phyloP scores from a whole-genome alignment of 192 early-diverging fungal species.

The Coemansia sp. region DNA sequence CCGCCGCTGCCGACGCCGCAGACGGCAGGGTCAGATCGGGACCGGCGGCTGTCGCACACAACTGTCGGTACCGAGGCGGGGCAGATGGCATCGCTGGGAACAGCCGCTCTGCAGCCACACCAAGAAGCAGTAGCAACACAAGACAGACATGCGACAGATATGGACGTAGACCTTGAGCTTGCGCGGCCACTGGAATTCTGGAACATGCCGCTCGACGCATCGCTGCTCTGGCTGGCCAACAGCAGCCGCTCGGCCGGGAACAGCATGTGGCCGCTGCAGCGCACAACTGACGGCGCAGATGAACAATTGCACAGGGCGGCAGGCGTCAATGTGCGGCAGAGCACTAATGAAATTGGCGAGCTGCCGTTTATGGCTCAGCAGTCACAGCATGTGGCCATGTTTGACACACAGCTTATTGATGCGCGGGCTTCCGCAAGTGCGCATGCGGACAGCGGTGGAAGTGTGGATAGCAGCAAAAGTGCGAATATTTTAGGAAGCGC shows the following conservation, averaged over 20 bases:
- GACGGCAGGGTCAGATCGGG: conserved; percentile 13
- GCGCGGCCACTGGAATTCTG: conserved; percentile 51
- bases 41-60: conserved; percentile 31
- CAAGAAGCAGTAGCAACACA: neutral
- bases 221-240: conserved; percentile 23
- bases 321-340: conserved; percentile 1
- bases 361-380: conserved; percentile 32
- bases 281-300: neutral
- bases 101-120: conserved; percentile 15
- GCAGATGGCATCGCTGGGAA: conserved; percentile 8
- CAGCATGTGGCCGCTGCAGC: conserved; percentile 1
- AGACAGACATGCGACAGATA: neutral
- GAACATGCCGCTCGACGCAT: conserved; percentile 25
- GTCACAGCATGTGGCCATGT: conserved; percentile 13
- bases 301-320: neutral
- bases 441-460: conserved; percentile 2
- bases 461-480: neutral
- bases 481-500: neutral
- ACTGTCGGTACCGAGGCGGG: conserved; percentile 12
- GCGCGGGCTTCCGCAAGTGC: conserved; percentile 36
- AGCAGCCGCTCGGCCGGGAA: conserved; percentile 2
- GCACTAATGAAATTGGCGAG: conserved; percentile 6
- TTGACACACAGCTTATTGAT: conserved; percentile 51
- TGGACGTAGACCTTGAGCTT: conserved; percentile 30
- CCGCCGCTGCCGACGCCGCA: neutral